Conservation (phyloP, 495 filamentous ascomycete species). For the Platismatia glauca region DNA sequence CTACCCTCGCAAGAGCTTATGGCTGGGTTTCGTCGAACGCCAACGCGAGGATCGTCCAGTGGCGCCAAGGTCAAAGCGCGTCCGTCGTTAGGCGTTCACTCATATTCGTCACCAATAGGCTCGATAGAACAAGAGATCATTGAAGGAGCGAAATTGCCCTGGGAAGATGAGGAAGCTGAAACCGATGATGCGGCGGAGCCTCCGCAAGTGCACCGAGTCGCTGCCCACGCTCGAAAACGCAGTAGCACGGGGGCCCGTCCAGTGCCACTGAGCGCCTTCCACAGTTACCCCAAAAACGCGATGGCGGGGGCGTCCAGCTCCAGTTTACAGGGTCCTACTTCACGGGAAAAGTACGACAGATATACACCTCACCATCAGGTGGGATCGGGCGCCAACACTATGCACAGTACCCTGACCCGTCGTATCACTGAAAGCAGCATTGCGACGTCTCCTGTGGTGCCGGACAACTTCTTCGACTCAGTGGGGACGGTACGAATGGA, state of each 20-base stretch:
- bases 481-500: constrained; percentile 96
- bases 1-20: constrained; percentile 29
- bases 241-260: constrained; percentile 68
- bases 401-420: constrained; percentile 5
- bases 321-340: constrained; percentile 20
- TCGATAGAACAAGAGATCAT: constrained; percentile 24
- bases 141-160: constrained; percentile 14
- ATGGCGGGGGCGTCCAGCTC: constrained; percentile 22
- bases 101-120: constrained; percentile 23
- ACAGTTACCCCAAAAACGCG: constrained; percentile 26
- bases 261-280: constrained; percentile 25
- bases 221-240: constrained; percentile 67
- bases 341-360: constrained; percentile 24
- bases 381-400: not conserved
- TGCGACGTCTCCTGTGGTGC: constrained; percentile 24
- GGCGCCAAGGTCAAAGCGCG: constrained; percentile 73
- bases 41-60: constrained; percentile 83
- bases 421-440: constrained; percentile 4
- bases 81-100: constrained; percentile 28
- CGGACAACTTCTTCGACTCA: constrained; percentile 47
- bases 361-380: constrained; percentile 4
- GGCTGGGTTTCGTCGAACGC: constrained; percentile 45
- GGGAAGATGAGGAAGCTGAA: constrained; percentile 27
- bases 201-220: constrained; percentile 56
- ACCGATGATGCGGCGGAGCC: constrained; percentile 55